Base-by-base conservation (phyloP, 2,329 filamentous ascomycete genomes). In the Emergomyces orientalis region DNA sequence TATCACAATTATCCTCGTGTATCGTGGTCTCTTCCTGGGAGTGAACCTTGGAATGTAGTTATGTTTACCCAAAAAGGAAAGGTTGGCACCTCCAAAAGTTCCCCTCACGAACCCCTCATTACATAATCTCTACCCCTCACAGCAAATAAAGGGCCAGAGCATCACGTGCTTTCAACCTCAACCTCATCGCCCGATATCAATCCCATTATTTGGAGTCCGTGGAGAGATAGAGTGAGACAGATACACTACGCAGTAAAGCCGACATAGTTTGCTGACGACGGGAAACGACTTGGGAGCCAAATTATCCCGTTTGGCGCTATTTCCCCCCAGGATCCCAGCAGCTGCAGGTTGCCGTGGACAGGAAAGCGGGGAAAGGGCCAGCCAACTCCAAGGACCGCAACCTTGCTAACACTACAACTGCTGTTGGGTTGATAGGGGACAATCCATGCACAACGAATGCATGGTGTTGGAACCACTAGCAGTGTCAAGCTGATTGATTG, bases 21-120 rank as follows among this genome's bases (percentile, higher is more conserved):
- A n/a, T n/a, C n/a, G n/a, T n/a, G n/a, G n/a, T n/a, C n/a, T n/a
- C n/a, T n/a, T n/a, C n/a, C n/a, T n/a, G n/a, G n/a, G n/a, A n/a
- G n/a, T n/a, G n/a, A n/a, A 32, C 32, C 7, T 3, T 7, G 32
- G 32, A 32, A 7, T 32, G 7, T 3, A 32, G 32, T 7, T 32
- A 43, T 43, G 4, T 11, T 22, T 22, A 3, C 43, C 43, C n/a
- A 19, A 47, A 47, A 47, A 47, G 43, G 43, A 47, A 47, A 47
- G 43, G 43, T 22, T 14, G 43, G 43, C 19, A 6, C 43, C 1
- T 3, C 19, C 8, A 17, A 47, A 22, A 8, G 2, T 22, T 22
- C 41, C 58, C 58, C 41, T 6, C 19, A 22, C 25, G 14, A 9
- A 51, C 61, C 54, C 61, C 61, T 58, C 61, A 62, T 62, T 62